Conservation (phyloP, 2,329 filamentous ascomycete genomes). For the Talaromyces sp. region DNA sequence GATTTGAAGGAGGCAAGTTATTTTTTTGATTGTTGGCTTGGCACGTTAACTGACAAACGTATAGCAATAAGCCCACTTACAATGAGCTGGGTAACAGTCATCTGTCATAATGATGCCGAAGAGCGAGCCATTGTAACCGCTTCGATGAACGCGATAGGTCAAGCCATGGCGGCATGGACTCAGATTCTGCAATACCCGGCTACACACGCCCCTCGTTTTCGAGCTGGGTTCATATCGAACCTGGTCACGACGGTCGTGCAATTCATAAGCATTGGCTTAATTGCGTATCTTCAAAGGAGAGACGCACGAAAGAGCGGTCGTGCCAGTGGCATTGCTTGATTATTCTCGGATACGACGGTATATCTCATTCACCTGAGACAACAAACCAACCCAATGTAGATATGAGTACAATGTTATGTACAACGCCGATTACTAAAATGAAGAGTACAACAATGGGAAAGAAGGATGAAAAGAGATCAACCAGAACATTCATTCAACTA, state of each 20-base stretch:
- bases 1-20: conserved; percentile 32
- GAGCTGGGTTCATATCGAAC: conserved; percentile 23
- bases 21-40: no score
- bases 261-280: conserved; percentile 27
- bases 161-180: conserved; percentile 41
- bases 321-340: background rate
- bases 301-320: conserved; percentile 5
- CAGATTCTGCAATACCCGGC: conserved; percentile 42
- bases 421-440: no score
- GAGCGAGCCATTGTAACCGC: conserved; percentile 43
- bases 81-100: conserved; percentile 42
- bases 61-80: conserved; percentile 30
- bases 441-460: no score
- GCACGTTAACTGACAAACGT: background rate
- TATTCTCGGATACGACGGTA: background rate
- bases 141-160: conserved; percentile 46
- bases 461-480: no score
- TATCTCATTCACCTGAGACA: no score
- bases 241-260: conserved; percentile 35
- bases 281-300: conserved; percentile 21
- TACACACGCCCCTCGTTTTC: conserved; percentile 35
- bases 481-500: no score
- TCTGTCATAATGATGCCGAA: conserved; percentile 39
- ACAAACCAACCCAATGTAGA: no score
- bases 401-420: no score